Conservation (phyloP, 768 basidiomycete genomes). For the Trametes maxima region DNA sequence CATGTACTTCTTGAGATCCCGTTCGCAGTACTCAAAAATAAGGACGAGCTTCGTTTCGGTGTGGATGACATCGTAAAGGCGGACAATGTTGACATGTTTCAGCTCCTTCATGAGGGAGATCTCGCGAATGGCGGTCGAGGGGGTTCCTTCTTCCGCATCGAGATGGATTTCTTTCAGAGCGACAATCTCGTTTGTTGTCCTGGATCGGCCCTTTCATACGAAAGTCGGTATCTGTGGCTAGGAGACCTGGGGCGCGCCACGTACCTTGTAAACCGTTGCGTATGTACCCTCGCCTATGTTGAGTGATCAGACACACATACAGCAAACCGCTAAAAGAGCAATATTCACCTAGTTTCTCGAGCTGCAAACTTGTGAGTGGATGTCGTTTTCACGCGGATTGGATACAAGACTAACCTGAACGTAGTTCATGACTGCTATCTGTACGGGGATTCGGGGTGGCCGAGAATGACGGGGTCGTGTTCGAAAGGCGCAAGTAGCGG, state of each 20-base stretch:
- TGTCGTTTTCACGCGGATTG: background rate
- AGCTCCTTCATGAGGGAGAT: slow-evolving; percentile 99
- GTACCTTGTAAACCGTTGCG: slow-evolving; percentile 95
- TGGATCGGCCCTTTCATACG: slow-evolving; percentile 77
- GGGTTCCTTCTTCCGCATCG: slow-evolving; percentile 98
- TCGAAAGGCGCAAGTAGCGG: background rate
- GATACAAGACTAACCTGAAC: slow-evolving; percentile 47
- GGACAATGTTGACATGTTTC: slow-evolving; percentile 98
- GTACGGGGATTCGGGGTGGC: background rate
- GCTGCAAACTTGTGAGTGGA: slow-evolving; percentile 40
- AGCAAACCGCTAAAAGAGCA: background rate
- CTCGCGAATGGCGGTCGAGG: slow-evolving; percentile 97
- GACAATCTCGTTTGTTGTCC: slow-evolving; percentile 98
- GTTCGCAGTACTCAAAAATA: slow-evolving; percentile 98
- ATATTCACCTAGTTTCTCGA: slow-evolving; percentile 77
- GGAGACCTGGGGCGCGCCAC: slow-evolving; percentile 11
- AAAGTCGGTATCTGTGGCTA: slow-evolving; percentile 7
- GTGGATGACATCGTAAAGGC: slow-evolving; percentile 98
- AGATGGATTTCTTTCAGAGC: slow-evolving; percentile 99
- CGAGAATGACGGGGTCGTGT: background rate
- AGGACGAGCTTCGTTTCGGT: slow-evolving; percentile 97
- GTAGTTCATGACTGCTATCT: slow-evolving; percentile 50
- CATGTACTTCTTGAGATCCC: slow-evolving; percentile 99
- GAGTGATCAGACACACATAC: slow-evolving; percentile 6
- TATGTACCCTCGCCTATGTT: slow-evolving; percentile 84